Evolutionary conservation across 768 basidiomycete genomes (phyloP), one percentile per base, ranked within the genome.

Genomic region (Leccinum imitatum): DNA sequence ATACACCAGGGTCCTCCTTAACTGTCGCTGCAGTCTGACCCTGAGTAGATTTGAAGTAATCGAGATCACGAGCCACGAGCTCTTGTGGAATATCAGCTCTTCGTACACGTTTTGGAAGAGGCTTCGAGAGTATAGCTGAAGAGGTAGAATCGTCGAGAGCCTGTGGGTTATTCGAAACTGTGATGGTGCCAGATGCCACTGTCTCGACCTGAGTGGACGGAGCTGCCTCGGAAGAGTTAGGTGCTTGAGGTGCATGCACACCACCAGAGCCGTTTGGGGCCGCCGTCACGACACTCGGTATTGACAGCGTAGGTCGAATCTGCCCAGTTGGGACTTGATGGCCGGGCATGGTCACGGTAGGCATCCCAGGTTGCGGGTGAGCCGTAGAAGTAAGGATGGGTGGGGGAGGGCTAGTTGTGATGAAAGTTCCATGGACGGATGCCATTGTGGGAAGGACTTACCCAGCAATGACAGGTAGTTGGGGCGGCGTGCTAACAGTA

Each of bases 11-110:
- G 0, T 57, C 62, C 11, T 50, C 55, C 3, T 57, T 51, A 6
- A 46, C 17, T 19, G 10, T 19, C 25, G 13, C 39, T 17, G 31
- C 9, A 2, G n/a, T 27, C 6, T 15, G 4, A 6, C 11, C 44
- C 27, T 63, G 73, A 21, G 58, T 61, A 0, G 65, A 57, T 47
- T 64, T 74, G 27, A 65, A 75, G 66, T 69, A 73, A 46, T 72
- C 66, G 41, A 73, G 62, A 44, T 73, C 72, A 39, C 72, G 72
- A 14, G 71, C 66, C 35, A 66, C 48, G 14, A 75, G 60, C 9
- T 62, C 63, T 17, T 69, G 67, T 7, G 65, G 33, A 31, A 74
- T 60, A 21, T 69, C 67, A 4, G 63, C 57, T 59, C 53, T 64
- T 39, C 64, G 62, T 31, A 39, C 31, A 25, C 72, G 72, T 50